These are phyloP conservation scores for Bipolaris victoriae DNA, from an alignment of 2,329 filamentous ascomycete species.

Conservation along the genomic window DNA sequence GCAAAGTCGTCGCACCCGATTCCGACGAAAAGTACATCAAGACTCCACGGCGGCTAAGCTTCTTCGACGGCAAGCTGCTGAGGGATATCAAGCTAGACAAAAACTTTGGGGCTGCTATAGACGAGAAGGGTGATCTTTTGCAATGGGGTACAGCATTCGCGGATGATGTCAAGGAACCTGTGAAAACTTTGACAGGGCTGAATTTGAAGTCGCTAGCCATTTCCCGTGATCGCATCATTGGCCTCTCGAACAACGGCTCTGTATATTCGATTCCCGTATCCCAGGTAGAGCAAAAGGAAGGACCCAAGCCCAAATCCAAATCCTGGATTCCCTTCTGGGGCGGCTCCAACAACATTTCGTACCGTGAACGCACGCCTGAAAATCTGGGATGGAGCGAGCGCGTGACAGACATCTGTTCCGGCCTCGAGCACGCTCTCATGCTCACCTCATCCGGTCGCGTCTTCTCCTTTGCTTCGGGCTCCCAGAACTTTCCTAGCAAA, in stretches of 20 bases:
- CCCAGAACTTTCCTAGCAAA: slow-evolving; percentile 75
- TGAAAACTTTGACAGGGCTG: slow-evolving; percentile 78
- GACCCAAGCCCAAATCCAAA: slow-evolving; percentile 67
- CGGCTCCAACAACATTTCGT: slow-evolving; percentile 66
- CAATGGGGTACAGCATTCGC: slow-evolving; percentile 89
- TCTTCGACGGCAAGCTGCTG: slow-evolving; percentile 83
- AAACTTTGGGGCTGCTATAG: slow-evolving; percentile 83
- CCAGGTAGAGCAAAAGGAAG: slow-evolving; percentile 70
- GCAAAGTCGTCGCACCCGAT: slow-evolving; percentile 83
- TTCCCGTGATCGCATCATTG: slow-evolving; percentile 83
- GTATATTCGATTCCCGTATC: slow-evolving; percentile 87
- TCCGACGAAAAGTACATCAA: slow-evolving; percentile 80
- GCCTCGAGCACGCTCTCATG: slow-evolving; percentile 84
- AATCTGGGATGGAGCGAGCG: slow-evolving; percentile 72
- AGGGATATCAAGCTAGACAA: slow-evolving; percentile 86
- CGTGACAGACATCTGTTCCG: slow-evolving; percentile 74
- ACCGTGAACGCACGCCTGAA: slow-evolving; percentile 72
- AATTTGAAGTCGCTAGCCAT: slow-evolving; percentile 77
- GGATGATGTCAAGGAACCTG: slow-evolving; percentile 66
- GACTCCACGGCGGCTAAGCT: slow-evolving; percentile 75
- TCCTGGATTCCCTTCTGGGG: slow-evolving; percentile 80
- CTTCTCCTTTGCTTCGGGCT: slow-evolving; percentile 85
- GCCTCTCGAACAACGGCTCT: slow-evolving; percentile 72
- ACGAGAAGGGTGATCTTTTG: slow-evolving; percentile 83
- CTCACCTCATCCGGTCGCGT: slow-evolving; percentile 84